Percentiles rank a stretch among this genome's conserved stretches.
Conservation (phyloP, 257 asterid species). For the Capsicum chinense region DNA sequence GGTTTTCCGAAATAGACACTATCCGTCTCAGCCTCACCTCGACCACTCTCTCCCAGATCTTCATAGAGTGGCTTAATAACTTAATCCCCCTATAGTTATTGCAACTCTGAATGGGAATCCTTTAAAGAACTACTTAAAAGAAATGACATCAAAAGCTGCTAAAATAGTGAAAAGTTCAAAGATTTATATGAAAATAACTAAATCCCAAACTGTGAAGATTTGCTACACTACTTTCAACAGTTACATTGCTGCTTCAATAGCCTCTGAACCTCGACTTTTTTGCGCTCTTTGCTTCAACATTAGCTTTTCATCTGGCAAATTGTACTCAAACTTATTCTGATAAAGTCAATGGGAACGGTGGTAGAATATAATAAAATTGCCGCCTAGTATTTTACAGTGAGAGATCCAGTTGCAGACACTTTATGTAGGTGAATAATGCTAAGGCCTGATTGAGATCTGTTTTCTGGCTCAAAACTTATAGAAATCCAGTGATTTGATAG, state of each 20-base stretch:
- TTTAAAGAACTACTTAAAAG: neutral
- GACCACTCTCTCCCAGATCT: too few relatives aligned
- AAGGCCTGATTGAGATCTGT: slow-evolving; percentile 4
- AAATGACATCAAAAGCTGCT: neutral
- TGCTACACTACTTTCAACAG: neutral
- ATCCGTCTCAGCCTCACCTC: too few relatives aligned
- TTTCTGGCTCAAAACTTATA: neutral
- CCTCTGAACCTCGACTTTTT: neutral
- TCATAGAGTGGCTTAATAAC: too few relatives aligned
- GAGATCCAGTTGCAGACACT: neutral
- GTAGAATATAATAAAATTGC: neutral
- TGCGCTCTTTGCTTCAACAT: neutral
- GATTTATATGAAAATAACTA: slow-evolving; percentile 10
- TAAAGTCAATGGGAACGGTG: neutral
- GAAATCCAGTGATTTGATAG: neutral
- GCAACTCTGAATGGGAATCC: neutral
- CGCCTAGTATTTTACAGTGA: neutral
- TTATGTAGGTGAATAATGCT: neutral
- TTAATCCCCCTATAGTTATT: too few relatives aligned
- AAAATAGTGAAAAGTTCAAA: neutral
- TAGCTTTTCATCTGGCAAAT: slow-evolving; percentile 1
- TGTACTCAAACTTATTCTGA: neutral
- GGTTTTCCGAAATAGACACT: too few relatives aligned
- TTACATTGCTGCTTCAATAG: neutral
- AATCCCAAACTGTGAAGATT: neutral